A percentile compares a stretch with the other conserved stretches of the same genome.
Evolutionary conservation across 164 flowering plant genomes (phyloP).

Genomic region (Vitis amurensis): DNA sequence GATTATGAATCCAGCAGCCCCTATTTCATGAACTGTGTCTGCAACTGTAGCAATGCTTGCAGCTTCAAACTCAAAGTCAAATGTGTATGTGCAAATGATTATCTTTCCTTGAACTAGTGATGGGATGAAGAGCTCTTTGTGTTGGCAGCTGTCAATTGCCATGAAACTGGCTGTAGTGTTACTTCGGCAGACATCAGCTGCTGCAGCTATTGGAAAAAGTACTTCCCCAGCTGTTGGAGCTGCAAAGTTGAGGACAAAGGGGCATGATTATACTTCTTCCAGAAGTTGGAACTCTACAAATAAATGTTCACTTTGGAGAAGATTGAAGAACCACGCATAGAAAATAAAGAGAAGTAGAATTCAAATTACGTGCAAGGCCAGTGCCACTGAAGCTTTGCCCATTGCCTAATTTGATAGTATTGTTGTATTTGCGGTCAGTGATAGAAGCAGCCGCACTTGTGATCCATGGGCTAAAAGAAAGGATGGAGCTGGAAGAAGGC

Average conservation of each 20-base stretch:
- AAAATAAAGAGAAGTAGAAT: too few relatives aligned
- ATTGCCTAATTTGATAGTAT: slow-evolving; percentile 37
- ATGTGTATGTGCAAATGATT: slow-evolving; percentile 51
- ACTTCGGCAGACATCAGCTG: slow-evolving; percentile 43
- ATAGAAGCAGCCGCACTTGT: slow-evolving; percentile 57
- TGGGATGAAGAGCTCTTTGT: slow-evolving; percentile 40
- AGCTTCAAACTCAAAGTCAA: slow-evolving; percentile 42
- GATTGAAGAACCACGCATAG: not conserved
- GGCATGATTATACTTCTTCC: not conserved
- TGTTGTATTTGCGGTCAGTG: slow-evolving; percentile 53
- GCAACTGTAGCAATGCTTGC: slow-evolving; percentile 51
- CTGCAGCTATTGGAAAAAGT: slow-evolving; percentile 45
- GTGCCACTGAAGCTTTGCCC: slow-evolving; percentile 45
- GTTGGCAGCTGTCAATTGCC: slow-evolving; percentile 43
- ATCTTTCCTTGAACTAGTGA: slow-evolving; percentile 39
- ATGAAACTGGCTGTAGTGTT: slow-evolving; percentile 23
- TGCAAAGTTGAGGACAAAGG: slow-evolving; percentile 18
- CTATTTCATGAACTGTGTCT: slow-evolving; percentile 41
- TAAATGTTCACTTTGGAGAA: too few relatives aligned
- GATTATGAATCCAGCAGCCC: slow-evolving; percentile 64
- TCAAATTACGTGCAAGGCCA: slow-evolving; percentile 48
- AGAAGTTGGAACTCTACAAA: not conserved
- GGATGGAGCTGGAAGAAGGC: slow-evolving; percentile 46
- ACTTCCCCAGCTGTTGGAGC: slow-evolving; percentile 45
- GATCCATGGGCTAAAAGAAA: slow-evolving; percentile 74